A percentile compares a stretch with the other conserved stretches of the same genome.
phyloP scores from a whole-genome alignment of 495 filamentous ascomycete genomes.

The Xylaria palmicola region DNA sequence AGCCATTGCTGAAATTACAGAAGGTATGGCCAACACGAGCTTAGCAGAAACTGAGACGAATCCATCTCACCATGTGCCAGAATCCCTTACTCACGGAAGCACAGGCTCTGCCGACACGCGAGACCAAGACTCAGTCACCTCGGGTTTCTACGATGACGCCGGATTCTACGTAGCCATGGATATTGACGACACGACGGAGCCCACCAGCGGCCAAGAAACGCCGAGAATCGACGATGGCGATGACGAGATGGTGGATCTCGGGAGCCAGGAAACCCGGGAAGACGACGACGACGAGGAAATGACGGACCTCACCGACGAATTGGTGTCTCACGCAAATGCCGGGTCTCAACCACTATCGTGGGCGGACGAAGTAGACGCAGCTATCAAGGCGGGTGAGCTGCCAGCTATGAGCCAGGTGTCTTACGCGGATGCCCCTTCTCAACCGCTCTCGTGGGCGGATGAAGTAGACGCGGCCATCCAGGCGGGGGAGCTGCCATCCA shows the following conservation, averaged over 20 bases:
- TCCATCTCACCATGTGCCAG: too few relatives aligned
- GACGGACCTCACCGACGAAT: background rate
- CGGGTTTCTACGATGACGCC: background rate
- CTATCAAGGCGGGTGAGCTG: background rate
- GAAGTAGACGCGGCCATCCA: background rate
- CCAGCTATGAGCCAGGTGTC: background rate
- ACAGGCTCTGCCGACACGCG: too few relatives aligned
- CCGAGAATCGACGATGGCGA: too few relatives aligned
- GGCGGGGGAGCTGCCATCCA: background rate
- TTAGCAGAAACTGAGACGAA: too few relatives aligned
- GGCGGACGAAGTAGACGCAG: background rate
- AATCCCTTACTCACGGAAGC: too few relatives aligned
- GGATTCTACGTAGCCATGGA: background rate
- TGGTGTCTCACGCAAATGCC: background rate
- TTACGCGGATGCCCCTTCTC: background rate
- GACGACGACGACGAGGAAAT: background rate
- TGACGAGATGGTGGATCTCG: too few relatives aligned
- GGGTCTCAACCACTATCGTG: background rate
- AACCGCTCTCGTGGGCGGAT: background rate
- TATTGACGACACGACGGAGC: background rate
- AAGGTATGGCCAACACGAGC: too few relatives aligned
- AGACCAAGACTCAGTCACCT: background rate
- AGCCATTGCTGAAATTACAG: too few relatives aligned
- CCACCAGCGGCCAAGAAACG: too few relatives aligned
- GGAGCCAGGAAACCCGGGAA: background rate